Percentiles rank a stretch among this genome's conserved stretches.
Conservation (phyloP, 805 yeast species). For the Lachancea waltii region DNA sequence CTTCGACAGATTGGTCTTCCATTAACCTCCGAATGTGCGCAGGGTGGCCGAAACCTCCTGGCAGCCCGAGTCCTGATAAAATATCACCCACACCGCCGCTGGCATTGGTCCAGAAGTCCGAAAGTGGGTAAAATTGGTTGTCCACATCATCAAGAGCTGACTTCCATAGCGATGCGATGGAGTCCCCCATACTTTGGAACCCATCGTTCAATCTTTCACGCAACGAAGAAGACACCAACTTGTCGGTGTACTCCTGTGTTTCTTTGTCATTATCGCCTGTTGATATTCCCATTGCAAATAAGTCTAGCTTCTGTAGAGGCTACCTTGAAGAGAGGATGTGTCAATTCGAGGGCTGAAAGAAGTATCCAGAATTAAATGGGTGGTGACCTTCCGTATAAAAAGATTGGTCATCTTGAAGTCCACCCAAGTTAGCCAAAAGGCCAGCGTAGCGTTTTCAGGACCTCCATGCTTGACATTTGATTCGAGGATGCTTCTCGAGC, state of each 20-base stretch:
- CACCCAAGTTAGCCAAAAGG: no score
- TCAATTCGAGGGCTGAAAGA: no score
- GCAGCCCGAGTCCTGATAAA: slow-evolving; percentile 21
- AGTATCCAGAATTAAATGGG: no score
- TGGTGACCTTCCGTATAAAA: no score
- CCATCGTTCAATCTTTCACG: slow-evolving; percentile 3
- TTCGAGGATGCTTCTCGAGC: no score
- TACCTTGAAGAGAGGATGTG: no score
- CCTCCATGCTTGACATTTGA: no score
- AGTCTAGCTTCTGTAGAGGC: neutral
- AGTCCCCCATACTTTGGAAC: slow-evolving; percentile 11
- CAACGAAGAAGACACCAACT: slow-evolving; percentile 7
- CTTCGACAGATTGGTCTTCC: slow-evolving; percentile 14
- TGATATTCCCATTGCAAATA: slow-evolving; percentile 16
- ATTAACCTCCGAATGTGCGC: slow-evolving; percentile 13
- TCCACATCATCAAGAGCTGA: slow-evolving; percentile 13
- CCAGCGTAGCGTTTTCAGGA: no score
- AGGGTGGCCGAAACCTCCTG: slow-evolving; percentile 20
- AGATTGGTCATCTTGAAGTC: no score
- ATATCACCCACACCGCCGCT: slow-evolving; percentile 22
- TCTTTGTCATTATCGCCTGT: slow-evolving; percentile 14
- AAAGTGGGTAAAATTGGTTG: slow-evolving; percentile 3
- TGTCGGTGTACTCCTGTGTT: slow-evolving; percentile 13
- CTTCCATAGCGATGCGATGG: slow-evolving; percentile 17
- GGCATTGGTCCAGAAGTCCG: slow-evolving; percentile 10